Base-by-base conservation (phyloP, 257 asterid species). In the Henckelia pumila region DNA sequence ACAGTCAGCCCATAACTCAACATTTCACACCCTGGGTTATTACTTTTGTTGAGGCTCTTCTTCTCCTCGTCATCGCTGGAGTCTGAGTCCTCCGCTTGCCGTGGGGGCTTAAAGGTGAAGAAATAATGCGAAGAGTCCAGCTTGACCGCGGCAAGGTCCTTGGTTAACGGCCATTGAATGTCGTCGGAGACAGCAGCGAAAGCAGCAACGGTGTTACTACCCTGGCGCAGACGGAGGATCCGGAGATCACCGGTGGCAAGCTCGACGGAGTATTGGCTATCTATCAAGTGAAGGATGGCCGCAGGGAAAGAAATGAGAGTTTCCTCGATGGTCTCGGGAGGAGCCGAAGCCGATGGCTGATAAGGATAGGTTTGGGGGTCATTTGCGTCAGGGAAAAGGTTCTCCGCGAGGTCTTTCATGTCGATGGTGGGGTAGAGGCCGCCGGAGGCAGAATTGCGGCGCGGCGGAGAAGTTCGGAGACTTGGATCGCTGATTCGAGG, bases 51-150 rank as follows among this genome's bases (percentile, higher is more conserved):
- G 16, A 70, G 69, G 4, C 8, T 24, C 49, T 60, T 64, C 6
- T 61, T 59, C 20, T 68, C 60, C 24, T 63, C 8, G 16, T 82
- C 95, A 23, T 79, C 88, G 55, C 88, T 75, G 58, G 88, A 81
- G 65, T 76, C 80, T 0, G 80, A 73, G 40, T 56, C 83, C 2
- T 60, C 61, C 5, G 71, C 40, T 7, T 75, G 82, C 7, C 7
- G 21, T 4, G 92, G 85, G 5, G 81, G 76, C 2, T 59, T 75
- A 53, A 89, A 86, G 65, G 98, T 84, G 84, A 89, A 92, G 80
- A 92, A 92, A 71, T 89, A 89, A 69, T 88, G 98, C 0, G 92
- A 86, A 0, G 86, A 70, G 62, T 92, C 98, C 49, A 92, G 96
- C 77, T 83, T 92, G 8, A 92, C 97, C 30, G 95, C 79, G 24